Base-by-base conservation (phyloP, 2,329 filamentous ascomycete species). In the Coleophoma cylindrospora region DNA sequence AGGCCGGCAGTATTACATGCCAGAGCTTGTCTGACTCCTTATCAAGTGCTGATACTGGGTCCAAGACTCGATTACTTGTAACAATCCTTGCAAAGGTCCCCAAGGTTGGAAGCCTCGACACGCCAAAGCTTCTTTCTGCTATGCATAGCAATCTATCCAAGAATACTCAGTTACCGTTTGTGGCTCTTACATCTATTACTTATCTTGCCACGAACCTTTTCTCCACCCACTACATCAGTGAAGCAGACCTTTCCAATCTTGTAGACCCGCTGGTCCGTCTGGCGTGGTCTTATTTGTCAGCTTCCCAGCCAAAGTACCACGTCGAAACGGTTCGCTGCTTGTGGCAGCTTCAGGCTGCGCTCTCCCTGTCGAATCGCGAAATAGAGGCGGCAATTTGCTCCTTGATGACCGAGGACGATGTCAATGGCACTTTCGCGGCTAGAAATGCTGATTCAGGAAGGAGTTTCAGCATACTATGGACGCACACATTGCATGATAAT, bases 251-350 rank as follows among this genome's bases (percentile, higher is more conserved):
- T 45, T 85, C 75, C 49, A 76, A 72, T 49, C 70, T 95, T 9
- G 79, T 92, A 5, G 75, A 81, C 17, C 76, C 80, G 27, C 71
- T 97, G 19, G 83, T 94, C 14, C 74, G 74, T 2, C 79, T 85
- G 50, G 77, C 92, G 0, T 99, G 94, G 94, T 68, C 73, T 5
- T 90, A 89, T 61, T 70, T 99, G 37, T 88, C 90, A 0, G 85
- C 89, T n/a, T 77, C 84, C 12, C 84, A 86, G 54, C 91, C 91
- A 0, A 96, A 96, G 64, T 95, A 92, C 58, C 94, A 97, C 63
- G 91, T 99, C 33, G 95, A 99, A 70, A 86, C 91, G 15, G 89
- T 95, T 9, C 83, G 88, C 50, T 86, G 84, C 58, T 72, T 99
- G 37, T 95, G 94, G 89, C 83, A 90, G 57, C 72, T 99, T 47